Evolutionary conservation across 2,329 filamentous ascomycete genomes (phyloP).

Genomic region (Ophiostoma montium): DNA sequence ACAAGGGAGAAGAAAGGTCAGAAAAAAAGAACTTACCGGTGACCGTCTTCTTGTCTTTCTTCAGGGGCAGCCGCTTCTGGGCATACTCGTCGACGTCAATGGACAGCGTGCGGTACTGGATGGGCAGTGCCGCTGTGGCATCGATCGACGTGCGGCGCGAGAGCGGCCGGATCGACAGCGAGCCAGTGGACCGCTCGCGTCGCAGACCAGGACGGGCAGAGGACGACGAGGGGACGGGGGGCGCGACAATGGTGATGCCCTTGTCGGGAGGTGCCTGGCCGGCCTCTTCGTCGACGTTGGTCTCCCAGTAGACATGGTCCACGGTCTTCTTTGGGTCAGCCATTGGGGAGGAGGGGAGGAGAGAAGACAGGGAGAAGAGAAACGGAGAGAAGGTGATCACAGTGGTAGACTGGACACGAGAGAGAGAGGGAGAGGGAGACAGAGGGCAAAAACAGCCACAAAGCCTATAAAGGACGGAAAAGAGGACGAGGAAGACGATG

Average conservation of each 20-base stretch:
- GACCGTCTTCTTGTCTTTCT: constrained; percentile 21
- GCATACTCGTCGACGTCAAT: constrained; percentile 41
- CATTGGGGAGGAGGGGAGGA: not conserved
- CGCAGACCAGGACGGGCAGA: constrained; percentile 1
- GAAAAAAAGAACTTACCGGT: not conserved
- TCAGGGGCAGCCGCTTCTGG: constrained; percentile 30
- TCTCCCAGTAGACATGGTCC: constrained; percentile 8
- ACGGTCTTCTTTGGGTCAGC: not conserved
- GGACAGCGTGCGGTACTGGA: constrained; percentile 40
- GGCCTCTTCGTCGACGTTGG: constrained; percentile 7
- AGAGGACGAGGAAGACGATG: not conserved
- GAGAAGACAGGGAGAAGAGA: not conserved
- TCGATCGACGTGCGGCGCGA: constrained; percentile 22
- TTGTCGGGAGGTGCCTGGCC: not conserved
- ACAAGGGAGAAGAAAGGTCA: not conserved
- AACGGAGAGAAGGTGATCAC: not conserved
- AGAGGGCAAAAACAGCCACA: not conserved
- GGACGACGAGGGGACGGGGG: not conserved
- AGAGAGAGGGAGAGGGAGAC: not conserved
- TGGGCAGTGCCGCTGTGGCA: constrained; percentile 30
- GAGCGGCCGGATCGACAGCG: constrained; percentile 11
- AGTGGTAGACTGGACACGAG: too few species aligned
- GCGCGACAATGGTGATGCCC: not conserved
- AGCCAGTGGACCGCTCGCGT: constrained; percentile 8
- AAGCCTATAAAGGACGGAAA: not conserved